These are phyloP conservation scores for Cyberlindnera petersonii DNA, from an alignment of 805 yeast genomes.

Conservation along the genomic window DNA sequence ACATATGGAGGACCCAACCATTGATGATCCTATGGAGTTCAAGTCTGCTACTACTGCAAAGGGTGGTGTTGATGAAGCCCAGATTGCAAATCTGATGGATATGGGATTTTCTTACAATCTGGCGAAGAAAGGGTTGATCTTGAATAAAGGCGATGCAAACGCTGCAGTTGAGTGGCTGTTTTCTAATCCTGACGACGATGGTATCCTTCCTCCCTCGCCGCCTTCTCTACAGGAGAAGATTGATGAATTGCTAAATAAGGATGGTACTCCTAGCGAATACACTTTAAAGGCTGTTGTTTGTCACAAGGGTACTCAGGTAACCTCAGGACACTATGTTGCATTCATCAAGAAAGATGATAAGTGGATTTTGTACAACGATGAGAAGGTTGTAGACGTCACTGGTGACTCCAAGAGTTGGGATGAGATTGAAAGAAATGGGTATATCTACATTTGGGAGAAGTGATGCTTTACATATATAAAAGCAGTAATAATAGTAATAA, in stretches of 20 bases:
- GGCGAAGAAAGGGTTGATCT: slow-evolving; percentile 66
- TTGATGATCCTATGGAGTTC: slow-evolving; percentile 46
- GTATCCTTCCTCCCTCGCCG: slow-evolving; percentile 38
- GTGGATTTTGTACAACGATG: slow-evolving; percentile 84
- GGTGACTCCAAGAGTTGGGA: slow-evolving; percentile 30
- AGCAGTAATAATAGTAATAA: not conserved
- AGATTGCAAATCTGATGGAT: slow-evolving; percentile 44
- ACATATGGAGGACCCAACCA: slow-evolving; percentile 80
- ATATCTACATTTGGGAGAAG: slow-evolving; percentile 38
- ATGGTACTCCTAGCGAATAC: slow-evolving; percentile 32
- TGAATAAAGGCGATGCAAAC: slow-evolving; percentile 59
- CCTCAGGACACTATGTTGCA: slow-evolving; percentile 87
- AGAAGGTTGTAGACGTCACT: slow-evolving; percentile 66
- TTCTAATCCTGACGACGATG: slow-evolving; percentile 73
- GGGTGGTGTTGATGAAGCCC: slow-evolving; percentile 34
- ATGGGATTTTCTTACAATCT: slow-evolving; percentile 78
- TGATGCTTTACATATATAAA: not conserved
- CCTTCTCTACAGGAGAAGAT: slow-evolving; percentile 9
- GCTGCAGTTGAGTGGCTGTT: slow-evolving; percentile 92
- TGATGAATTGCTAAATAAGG: slow-evolving; percentile 4
- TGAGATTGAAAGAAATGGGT: slow-evolving; percentile 41
- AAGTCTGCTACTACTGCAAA: slow-evolving; percentile 7
- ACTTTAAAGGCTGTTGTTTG: slow-evolving; percentile 62
- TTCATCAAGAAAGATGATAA: slow-evolving; percentile 49
- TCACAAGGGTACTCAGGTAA: slow-evolving; percentile 83